A percentile compares a stretch with the other conserved stretches of the same genome.
Evolutionary conservation across 805 yeast species (phyloP).

Genomic region (Candida nanaspora): DNA sequence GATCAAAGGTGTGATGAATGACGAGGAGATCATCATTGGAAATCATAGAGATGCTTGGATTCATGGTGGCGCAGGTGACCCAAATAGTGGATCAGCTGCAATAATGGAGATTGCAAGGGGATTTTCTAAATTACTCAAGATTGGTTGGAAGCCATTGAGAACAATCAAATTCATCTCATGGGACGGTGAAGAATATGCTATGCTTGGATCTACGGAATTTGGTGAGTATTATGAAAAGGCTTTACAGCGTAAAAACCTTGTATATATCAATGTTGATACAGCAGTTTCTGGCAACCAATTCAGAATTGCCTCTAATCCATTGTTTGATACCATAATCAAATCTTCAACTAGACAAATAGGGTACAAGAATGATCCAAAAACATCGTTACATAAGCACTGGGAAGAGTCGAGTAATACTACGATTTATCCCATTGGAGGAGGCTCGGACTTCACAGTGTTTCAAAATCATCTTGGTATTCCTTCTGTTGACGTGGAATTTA

Average conservation of each 20-base stretch:
- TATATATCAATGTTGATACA: constrained; percentile 44
- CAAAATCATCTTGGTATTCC: constrained; percentile 67
- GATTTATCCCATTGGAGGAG: constrained; percentile 38
- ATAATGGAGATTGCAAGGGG: constrained; percentile 48
- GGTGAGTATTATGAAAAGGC: constrained; percentile 40
- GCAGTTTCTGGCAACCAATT: constrained; percentile 48
- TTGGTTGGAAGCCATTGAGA: constrained; percentile 39
- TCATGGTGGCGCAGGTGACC: constrained; percentile 43
- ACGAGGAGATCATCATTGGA: constrained; percentile 49
- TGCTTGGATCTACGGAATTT: constrained; percentile 48
- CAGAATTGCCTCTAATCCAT: constrained; percentile 46
- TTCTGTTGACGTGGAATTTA: constrained; percentile 43
- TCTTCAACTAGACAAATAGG: constrained; percentile 41
- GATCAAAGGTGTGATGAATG: constrained; percentile 48
- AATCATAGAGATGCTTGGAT: constrained; percentile 48
- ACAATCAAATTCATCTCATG: constrained; percentile 32
- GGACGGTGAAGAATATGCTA: constrained; percentile 43
- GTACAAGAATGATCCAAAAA: constrained; percentile 30
- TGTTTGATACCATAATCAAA: constrained; percentile 38
- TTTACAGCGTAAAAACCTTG: constrained; percentile 36
- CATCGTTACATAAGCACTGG: constrained; percentile 43
- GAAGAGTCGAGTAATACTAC: constrained; percentile 25
- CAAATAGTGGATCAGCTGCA: constrained; percentile 42
- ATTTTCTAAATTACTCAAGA: constrained; percentile 32
- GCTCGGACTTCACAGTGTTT: constrained; percentile 51